phyloP scores from a whole-genome alignment of 495 filamentous ascomycete genomes.

The Penicillium atrosanguineum region DNA sequence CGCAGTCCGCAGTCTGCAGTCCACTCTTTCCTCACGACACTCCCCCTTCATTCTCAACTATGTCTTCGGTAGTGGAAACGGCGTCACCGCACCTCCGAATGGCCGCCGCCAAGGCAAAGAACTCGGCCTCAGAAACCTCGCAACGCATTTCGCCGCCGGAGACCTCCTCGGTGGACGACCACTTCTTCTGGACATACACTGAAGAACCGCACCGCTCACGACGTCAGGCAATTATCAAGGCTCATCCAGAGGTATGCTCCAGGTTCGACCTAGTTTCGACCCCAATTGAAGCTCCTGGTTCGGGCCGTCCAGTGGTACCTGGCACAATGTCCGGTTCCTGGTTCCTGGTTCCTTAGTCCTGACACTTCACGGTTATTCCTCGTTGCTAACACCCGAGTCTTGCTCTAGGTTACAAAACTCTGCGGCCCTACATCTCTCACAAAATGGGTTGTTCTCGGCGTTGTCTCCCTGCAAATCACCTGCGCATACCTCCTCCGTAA shows the following conservation, averaged over 20 bases:
- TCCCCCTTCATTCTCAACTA: conserved; percentile 20
- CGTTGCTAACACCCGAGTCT: conserved; percentile 9
- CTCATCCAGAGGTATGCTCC: conserved; percentile 82
- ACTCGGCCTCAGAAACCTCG: conserved; percentile 20
- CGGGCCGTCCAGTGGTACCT: neutral
- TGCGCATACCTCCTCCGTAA: conserved; percentile 78
- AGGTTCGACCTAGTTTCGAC: neutral
- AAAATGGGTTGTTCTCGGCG: conserved; percentile 84
- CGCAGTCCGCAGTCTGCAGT: neutral
- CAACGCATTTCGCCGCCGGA: conserved; percentile 35
- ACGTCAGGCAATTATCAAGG: conserved; percentile 93
- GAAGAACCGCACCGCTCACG: conserved; percentile 95
- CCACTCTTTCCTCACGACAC: conserved; percentile 12
- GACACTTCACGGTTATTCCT: neutral
- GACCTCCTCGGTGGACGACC: conserved; percentile 42
- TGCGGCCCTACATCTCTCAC: conserved; percentile 96
- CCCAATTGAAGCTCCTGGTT: neutral
- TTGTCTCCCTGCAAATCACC: conserved; percentile 77
- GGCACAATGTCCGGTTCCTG: neutral
- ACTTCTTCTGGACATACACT: conserved; percentile 93
- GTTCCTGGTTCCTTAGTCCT: neutral
- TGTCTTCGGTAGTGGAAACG: conserved; percentile 35
- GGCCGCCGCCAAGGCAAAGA: conserved; percentile 35
- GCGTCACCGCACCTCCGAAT: conserved; percentile 39
- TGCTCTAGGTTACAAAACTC: conserved; percentile 82